phyloP scores from a whole-genome alignment of 352 stramenopile species.

The Pythium pectinolyticum region DNA sequence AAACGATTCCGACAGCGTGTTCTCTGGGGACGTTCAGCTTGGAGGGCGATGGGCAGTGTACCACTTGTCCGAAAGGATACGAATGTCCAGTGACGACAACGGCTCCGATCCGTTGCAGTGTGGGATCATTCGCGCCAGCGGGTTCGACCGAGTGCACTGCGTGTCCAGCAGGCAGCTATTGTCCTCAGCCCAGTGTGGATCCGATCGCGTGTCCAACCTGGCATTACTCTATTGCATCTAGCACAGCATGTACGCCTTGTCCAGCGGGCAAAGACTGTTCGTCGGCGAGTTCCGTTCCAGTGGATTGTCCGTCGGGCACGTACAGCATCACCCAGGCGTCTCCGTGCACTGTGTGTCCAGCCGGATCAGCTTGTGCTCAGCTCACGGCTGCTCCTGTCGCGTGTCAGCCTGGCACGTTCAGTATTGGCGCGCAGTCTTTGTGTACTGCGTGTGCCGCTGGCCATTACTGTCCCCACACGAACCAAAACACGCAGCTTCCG shows the following conservation, averaged over 20 bases:
- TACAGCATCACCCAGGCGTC: constrained; percentile 45
- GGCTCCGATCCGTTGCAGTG: constrained; percentile 33
- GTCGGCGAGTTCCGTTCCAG: constrained; percentile 32
- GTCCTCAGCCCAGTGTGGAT: constrained; percentile 41
- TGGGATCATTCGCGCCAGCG: constrained; percentile 33
- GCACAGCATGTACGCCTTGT: constrained; percentile 46
- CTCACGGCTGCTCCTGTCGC: constrained; percentile 32
- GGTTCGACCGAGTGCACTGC: constrained; percentile 40
- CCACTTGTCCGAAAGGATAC: constrained; percentile 47
- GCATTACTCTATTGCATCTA: constrained; percentile 44
- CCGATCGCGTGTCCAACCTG: constrained; percentile 38
- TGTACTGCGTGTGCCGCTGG: constrained; percentile 63
- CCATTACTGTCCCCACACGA: constrained; percentile 53
- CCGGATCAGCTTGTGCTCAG: constrained; percentile 38
- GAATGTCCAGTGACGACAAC: constrained; percentile 40
- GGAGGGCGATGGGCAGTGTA: constrained; percentile 44
- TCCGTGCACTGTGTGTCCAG: constrained; percentile 41
- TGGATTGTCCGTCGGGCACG: constrained; percentile 38
- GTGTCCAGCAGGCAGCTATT: constrained; percentile 47
- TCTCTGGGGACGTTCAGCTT: constrained; percentile 40
- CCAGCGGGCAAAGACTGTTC: constrained; percentile 54
- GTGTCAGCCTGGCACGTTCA: constrained; percentile 57
- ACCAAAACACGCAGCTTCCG: constrained; percentile 41
- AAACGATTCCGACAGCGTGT: constrained; percentile 22
- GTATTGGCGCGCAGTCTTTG: constrained; percentile 37